Percentiles rank a stretch among this genome's conserved stretches.
These are phyloP conservation scores for Ambrosia hybrid DNA, from an alignment of 140 eudicot species.

Conservation along the genomic window DNA sequence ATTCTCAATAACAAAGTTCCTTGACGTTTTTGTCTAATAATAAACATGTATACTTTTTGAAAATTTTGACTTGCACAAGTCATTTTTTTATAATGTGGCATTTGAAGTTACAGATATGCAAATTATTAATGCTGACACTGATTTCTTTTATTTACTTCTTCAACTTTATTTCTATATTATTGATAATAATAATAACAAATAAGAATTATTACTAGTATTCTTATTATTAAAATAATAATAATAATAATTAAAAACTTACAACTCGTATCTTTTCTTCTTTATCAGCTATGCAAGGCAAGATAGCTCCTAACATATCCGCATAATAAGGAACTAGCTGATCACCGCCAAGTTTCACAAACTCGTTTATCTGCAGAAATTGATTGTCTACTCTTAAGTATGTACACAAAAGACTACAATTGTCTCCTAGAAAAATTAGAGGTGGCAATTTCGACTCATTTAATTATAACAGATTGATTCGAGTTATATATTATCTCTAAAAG, in stretches of 20 bases:
- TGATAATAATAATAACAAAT: not conserved
- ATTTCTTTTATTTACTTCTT: not conserved
- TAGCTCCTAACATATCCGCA: conserved; percentile 97
- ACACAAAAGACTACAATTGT: not conserved
- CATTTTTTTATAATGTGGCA: conserved; percentile 2
- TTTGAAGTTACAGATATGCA: not conserved
- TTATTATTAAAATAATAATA: not conserved
- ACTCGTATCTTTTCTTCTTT: conserved; percentile 96
- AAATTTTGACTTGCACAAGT: not conserved
- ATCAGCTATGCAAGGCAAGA: conserved; percentile 96
- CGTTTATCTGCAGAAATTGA: conserved; percentile 65
- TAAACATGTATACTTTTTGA: not conserved
- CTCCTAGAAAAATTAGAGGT: not conserved
- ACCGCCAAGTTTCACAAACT: conserved; percentile 97
- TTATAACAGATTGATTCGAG: not conserved
- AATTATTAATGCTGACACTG: not conserved
- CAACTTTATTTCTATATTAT: not conserved
- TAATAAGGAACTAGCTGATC: conserved; percentile 97
- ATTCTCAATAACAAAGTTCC: not conserved
- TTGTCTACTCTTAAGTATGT: conserved; percentile 1
- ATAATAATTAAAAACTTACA: conserved; percentile 47
- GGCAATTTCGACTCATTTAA: not conserved
- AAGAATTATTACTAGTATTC: not conserved
- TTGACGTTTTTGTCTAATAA: not conserved
- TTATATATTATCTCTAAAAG: conserved; percentile 1